phyloP scores from a whole-genome alignment of 2,329 filamentous ascomycete genomes.

The Pseudocercospora crystallina region DNA sequence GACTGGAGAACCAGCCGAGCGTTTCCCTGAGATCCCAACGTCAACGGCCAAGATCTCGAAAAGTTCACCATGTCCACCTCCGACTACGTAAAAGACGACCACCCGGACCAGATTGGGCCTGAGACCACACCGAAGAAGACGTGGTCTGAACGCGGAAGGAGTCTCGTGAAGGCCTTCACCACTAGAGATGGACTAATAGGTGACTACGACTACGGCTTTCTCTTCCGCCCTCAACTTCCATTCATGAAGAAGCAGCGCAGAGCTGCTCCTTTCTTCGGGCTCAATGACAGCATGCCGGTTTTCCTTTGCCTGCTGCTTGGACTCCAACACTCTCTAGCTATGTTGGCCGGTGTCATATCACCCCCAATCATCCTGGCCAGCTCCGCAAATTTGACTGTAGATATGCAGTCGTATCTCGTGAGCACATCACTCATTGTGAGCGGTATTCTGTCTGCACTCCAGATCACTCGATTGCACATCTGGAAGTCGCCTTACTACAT shows the following conservation, averaged over 20 bases:
- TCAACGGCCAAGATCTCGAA: neutral
- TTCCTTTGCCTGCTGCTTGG: constrained; percentile 72
- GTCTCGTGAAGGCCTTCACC: constrained; percentile 48
- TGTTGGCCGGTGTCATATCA: constrained; percentile 69
- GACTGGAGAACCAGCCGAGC: constrained; percentile 25
- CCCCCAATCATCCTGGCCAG: constrained; percentile 72
- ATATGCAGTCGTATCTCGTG: constrained; percentile 72
- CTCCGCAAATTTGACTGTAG: constrained; percentile 62
- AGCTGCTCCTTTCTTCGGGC: constrained; percentile 78
- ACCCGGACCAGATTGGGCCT: constrained; percentile 46
- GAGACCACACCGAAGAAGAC: constrained; percentile 42
- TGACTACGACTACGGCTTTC: constrained; percentile 84
- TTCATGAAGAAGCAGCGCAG: constrained; percentile 67
- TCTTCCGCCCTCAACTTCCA: constrained; percentile 78
- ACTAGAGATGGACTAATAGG: constrained; percentile 70
- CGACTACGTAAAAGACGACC: constrained; percentile 39
- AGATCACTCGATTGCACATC: constrained; percentile 76
- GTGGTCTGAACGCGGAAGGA: constrained; percentile 42
- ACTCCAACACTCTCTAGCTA: constrained; percentile 75
- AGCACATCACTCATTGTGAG: constrained; percentile 77
- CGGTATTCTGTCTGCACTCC: constrained; percentile 70
- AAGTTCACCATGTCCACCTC: constrained; percentile 22
- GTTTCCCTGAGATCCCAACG: neutral
- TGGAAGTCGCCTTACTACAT: constrained; percentile 70
- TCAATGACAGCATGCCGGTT: constrained; percentile 75